A percentile compares a stretch with the other conserved stretches of the same genome.
These are phyloP conservation scores for Pestalotiopsis fici DNA, from an alignment of 2,329 filamentous ascomycete genomes.

Conservation along the genomic window DNA sequence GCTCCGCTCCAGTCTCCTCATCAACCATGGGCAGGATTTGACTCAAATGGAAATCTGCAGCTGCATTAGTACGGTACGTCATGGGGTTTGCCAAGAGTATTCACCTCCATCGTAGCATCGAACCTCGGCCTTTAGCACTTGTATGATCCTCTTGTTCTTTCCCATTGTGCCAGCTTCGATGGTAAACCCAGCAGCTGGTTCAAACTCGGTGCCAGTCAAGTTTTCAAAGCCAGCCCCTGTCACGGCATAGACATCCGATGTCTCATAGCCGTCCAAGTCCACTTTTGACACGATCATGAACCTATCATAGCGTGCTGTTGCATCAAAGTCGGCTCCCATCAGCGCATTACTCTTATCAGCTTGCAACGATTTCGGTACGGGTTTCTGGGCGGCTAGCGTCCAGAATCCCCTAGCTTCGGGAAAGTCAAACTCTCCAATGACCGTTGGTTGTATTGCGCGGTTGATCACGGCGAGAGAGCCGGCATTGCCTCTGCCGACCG, in stretches of 20 bases:
- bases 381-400: constrained; percentile 73
- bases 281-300: constrained; percentile 83
- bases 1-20: constrained; percentile 82
- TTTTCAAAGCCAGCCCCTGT: constrained; percentile 75
- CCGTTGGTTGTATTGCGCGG: constrained; percentile 72
- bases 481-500: constrained; percentile 64
- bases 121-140: constrained; percentile 84
- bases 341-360: constrained; percentile 50
- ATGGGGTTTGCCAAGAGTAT: constrained; percentile 30
- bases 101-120: constrained; percentile 87
- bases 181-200: constrained; percentile 83
- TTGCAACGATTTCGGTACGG: constrained; percentile 61
- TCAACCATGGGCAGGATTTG: constrained; percentile 94
- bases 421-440: constrained; percentile 71
- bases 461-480: constrained; percentile 77
- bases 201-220: constrained; percentile 84
- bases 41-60: constrained; percentile 75
- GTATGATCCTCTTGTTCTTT: constrained; percentile 79
- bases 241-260: constrained; percentile 76
- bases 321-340: constrained; percentile 55
- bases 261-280: constrained; percentile 68
- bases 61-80: constrained; percentile 10
- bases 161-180: constrained; percentile 84
- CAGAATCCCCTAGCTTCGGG: constrained; percentile 76
- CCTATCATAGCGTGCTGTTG: constrained; percentile 68